phyloP scores from a whole-genome alignment of 805 yeast species.

The Ogataea polymorpha region DNA sequence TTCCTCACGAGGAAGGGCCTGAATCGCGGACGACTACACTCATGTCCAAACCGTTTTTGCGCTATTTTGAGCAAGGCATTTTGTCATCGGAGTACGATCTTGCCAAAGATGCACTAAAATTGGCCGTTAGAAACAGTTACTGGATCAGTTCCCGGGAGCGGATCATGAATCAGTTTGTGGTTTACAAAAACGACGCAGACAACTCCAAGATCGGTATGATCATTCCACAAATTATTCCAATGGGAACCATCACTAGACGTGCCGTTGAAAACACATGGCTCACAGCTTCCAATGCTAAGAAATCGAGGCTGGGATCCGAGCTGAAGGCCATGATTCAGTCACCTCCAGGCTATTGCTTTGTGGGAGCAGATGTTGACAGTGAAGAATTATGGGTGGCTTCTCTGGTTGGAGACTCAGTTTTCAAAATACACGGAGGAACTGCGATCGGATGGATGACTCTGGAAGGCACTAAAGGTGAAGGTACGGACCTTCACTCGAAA shows the following conservation, averaged over 20 bases:
- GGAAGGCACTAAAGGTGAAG: conserved; percentile 88
- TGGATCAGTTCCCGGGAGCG: conserved; percentile 92
- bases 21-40: conserved; percentile 67
- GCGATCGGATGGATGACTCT: conserved; percentile 99
- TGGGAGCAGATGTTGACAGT: conserved; percentile 98
- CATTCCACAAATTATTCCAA: conserved; percentile 77
- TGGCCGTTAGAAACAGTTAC: conserved; percentile 79
- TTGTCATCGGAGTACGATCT: conserved; percentile 66
- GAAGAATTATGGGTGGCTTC: conserved; percentile 99
- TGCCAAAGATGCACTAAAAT: conserved; percentile 75
- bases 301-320: conserved; percentile 85
- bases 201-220: conserved; percentile 57
- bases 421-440: conserved; percentile 89
- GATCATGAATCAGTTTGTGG: conserved; percentile 81
- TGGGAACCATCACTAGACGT: conserved; percentile 96
- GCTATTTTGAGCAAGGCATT: conserved; percentile 69
- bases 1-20: conserved; percentile 90
- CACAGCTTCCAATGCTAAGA: conserved; percentile 93
- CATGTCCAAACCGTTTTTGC: conserved; percentile 70
- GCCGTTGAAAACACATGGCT: conserved; percentile 98
- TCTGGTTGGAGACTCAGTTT: conserved; percentile 85
- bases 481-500: conserved; percentile 92
- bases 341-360: conserved; percentile 85
- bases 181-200: conserved; percentile 39
- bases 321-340: conserved; percentile 82